Conservation (phyloP, 2,329 filamentous ascomycete species). For the Colletotrichum plurivorum region DNA sequence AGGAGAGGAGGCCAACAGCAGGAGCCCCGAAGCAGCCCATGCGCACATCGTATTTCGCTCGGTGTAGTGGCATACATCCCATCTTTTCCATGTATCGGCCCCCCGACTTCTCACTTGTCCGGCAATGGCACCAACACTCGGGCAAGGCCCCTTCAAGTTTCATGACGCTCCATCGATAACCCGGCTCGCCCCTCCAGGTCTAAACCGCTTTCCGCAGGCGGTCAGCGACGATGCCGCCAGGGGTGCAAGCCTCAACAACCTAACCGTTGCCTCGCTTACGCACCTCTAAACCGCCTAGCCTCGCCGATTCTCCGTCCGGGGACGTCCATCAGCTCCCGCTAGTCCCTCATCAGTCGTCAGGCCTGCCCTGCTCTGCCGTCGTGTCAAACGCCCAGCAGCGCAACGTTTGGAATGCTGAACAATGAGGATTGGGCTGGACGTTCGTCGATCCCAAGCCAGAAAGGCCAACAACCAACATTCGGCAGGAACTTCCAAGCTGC, state of each 20-base stretch:
- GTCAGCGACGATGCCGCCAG: constrained; percentile 24
- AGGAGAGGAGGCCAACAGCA: background rate
- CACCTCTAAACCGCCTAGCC: constrained; percentile 39
- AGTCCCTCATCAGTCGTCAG: constrained; percentile 15
- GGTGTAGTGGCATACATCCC: constrained; percentile 1
- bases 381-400: background rate
- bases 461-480: background rate
- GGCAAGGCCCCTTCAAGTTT: constrained; percentile 10
- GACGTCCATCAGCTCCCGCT: constrained; percentile 32
- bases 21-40: constrained; percentile 21
- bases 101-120: constrained; percentile 16
- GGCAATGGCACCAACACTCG: constrained; percentile 13
- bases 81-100: constrained; percentile 26
- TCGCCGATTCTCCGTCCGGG: constrained; percentile 38
- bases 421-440: background rate
- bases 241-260: constrained; percentile 41
- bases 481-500: background rate
- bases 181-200: constrained; percentile 18
- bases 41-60: constrained; percentile 17
- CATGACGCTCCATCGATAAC: constrained; percentile 18
- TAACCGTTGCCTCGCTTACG: constrained; percentile 38
- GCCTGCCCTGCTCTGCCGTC: constrained; percentile 2
- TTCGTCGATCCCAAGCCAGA: constrained; percentile 8
- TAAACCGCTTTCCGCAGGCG: constrained; percentile 30
- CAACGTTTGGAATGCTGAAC: constrained; percentile 31